These are phyloP conservation scores for Phytopythium oedochilum DNA, from an alignment of 352 stramenopile genomes.

Conservation along the genomic window DNA sequence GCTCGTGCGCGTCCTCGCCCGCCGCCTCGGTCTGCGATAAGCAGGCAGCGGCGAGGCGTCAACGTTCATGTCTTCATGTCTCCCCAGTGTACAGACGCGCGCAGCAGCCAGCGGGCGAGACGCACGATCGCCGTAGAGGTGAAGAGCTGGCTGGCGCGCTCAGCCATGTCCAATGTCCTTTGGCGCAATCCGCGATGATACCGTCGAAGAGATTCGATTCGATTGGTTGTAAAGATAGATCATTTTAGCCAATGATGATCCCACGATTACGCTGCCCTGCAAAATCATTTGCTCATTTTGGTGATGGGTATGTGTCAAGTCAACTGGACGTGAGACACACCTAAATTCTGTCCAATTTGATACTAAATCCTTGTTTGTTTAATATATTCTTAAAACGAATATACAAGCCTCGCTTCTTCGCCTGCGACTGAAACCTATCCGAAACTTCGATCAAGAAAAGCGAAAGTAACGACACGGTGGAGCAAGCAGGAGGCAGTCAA, in stretches of 20 bases:
- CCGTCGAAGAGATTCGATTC: background rate
- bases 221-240: background rate
- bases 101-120: background rate
- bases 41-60: background rate
- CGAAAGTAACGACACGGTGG: background rate
- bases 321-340: too few species aligned
- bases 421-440: background rate
- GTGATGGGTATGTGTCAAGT: too few species aligned
- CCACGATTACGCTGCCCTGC: too few species aligned
- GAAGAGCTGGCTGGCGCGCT: slow-evolving; percentile 21
- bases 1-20: slow-evolving; percentile 57
- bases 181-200: background rate
- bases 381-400: too few species aligned
- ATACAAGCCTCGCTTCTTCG: too few species aligned
- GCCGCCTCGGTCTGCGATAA: slow-evolving; percentile 39
- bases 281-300: too few species aligned
- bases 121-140: slow-evolving; percentile 35
- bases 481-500: too few species aligned
- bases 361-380: too few species aligned
- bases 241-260: background rate
- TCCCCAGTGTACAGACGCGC: background rate
- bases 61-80: background rate
- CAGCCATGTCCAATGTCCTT: slow-evolving; percentile 7
- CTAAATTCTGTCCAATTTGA: too few species aligned
- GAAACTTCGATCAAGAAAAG: background rate